Evolutionary conservation across 768 basidiomycete genomes (phyloP), one percentile per base, ranked within the genome.

Genomic region (Podaxis sp.): DNA sequence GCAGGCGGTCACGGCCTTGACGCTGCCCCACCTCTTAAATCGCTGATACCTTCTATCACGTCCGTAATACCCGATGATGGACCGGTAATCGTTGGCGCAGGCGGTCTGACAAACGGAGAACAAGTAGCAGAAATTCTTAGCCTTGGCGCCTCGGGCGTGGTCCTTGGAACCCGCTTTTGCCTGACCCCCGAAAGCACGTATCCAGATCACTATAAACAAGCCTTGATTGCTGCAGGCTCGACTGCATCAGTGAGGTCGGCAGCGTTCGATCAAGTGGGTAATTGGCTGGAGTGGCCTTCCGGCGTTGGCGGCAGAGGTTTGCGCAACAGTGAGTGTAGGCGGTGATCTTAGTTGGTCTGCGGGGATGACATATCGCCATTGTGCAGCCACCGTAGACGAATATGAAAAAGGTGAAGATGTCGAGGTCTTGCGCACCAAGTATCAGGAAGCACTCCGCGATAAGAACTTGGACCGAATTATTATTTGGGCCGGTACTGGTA

Each of bases 141-240:
- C 4, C 79, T 89, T 33, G 92, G 92, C 11, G 89, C 86, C 2
- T 76, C 85, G n/a, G 93, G 88, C 2, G 87, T 75, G 8, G 87
- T 87, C 33, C 69, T 88, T n/a, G 93, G 93, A 57, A 94, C 93
- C 0, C 87, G 90, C 7, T 91, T 93, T 69, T 73, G 90, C 53
- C 76, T 88, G 63, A 84, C 89, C 1, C 79, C 82, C 2, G 90
- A 93, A 74, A 82, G 87, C 65, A 72, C 81, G 6, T 90, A 88
- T 73, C 77, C 77, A 24, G 77, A 80, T 49, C 68, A 68, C 1
- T 86, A 89, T 67, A 85, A 85, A 65, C 73, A 76, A 33, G 81
- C 83, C 0, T 77, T 91, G 39, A 65, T 85, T 8, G 70, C 66
- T 22, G 86, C 86, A 38, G 72, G 72, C 28, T 79, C 80, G 2